phyloP scores from a whole-genome alignment of 2,329 filamentous ascomycete species.

The Mariannaea sp. region DNA sequence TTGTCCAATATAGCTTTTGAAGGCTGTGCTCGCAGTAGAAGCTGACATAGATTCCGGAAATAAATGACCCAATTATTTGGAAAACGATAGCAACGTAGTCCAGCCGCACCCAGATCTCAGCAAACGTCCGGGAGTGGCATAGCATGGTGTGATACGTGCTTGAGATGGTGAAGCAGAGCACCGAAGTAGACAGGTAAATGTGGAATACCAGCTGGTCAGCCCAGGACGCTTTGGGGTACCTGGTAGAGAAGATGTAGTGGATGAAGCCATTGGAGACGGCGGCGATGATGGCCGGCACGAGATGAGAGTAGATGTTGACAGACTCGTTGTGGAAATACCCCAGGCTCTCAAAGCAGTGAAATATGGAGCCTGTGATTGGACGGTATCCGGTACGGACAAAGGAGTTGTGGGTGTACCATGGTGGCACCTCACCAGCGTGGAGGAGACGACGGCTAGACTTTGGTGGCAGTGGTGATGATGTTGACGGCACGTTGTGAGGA shows the following conservation, averaged over 20 bases:
- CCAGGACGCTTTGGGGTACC: constrained; percentile 24
- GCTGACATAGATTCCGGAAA: constrained; percentile 35
- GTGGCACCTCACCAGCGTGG: constrained; percentile 8
- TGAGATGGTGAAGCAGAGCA: constrained; percentile 28
- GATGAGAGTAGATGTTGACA: constrained; percentile 43
- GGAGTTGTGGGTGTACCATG: constrained; percentile 14
- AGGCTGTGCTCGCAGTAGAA: constrained; percentile 37
- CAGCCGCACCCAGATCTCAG: constrained; percentile 30
- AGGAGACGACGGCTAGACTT: not conserved
- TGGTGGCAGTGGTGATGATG: not conserved
- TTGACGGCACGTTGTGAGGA: too few relatives aligned
- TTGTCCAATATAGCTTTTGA: constrained; percentile 36
- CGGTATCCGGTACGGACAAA: constrained; percentile 42
- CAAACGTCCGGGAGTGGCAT: constrained; percentile 29
- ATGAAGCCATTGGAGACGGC: constrained; percentile 38
- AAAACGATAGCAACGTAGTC: constrained; percentile 32
- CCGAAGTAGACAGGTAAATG: constrained; percentile 28
- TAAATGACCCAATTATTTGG: constrained; percentile 32
- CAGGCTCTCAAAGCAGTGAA: constrained; percentile 46
- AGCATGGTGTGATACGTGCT: constrained; percentile 33
- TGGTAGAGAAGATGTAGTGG: constrained; percentile 25
- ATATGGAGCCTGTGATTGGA: constrained; percentile 45
- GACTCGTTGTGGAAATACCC: constrained; percentile 44
- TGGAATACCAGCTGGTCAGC: constrained; percentile 30
- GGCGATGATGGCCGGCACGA: constrained; percentile 47